These are phyloP conservation scores for Apophysomyces variabilis DNA, from an alignment of 371 early-diverging fungal species.

Conservation along the genomic window DNA sequence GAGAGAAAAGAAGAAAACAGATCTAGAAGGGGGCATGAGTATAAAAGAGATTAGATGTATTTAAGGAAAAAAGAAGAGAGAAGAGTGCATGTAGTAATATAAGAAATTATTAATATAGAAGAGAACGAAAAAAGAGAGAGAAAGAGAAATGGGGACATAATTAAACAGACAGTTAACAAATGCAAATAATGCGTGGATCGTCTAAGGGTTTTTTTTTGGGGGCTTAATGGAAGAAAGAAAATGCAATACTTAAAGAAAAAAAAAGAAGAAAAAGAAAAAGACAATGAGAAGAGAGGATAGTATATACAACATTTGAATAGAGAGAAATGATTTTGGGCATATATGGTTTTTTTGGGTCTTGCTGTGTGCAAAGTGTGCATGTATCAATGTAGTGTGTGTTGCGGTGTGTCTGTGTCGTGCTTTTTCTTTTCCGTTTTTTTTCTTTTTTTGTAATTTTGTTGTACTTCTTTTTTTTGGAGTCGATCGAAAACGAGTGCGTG, in stretches of 20 bases:
- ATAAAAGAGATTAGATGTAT: too few relatives aligned
- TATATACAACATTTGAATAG: conserved; percentile 1
- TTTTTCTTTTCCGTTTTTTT: neutral
- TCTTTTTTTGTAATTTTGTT: neutral
- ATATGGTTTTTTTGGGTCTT: too few relatives aligned
- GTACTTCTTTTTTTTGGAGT: too few relatives aligned
- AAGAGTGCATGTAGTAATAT: too few relatives aligned
- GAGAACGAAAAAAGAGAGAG: too few relatives aligned
- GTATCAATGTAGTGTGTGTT: too few relatives aligned
- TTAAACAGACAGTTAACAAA: neutral
- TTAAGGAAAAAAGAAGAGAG: too few relatives aligned
- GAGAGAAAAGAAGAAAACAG: neutral
- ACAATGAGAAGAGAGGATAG: neutral
- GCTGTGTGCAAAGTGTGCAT: too few relatives aligned
- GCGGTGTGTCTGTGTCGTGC: neutral
- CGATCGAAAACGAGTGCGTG: too few relatives aligned
- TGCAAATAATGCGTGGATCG: neutral
- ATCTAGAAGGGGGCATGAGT: neutral
- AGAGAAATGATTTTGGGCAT: too few relatives aligned
- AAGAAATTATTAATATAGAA: too few relatives aligned
- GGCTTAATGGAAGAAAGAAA: neutral
- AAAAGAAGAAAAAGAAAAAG: neutral
- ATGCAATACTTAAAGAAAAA: neutral
- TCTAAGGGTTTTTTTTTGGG: neutral
- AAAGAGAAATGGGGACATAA: neutral